Percentiles rank a stretch among this genome's conserved stretches.
Conservation (phyloP, 1,139 yeast genomes). For the Meyerozyma smithsonii region DNA sequence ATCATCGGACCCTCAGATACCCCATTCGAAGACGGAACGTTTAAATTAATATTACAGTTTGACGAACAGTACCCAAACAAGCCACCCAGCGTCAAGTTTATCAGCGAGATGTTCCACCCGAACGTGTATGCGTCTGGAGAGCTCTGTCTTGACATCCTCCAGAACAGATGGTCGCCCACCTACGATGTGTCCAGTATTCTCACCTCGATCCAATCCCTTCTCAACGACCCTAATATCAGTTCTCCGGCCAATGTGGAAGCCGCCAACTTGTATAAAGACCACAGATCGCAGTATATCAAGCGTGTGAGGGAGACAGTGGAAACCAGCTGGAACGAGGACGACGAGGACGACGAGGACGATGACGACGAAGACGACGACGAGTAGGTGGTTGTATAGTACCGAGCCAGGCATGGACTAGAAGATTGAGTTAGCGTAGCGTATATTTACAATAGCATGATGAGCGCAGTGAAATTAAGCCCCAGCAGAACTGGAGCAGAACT, state of each 20-base stretch:
- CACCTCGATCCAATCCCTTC: conserved; percentile 79
- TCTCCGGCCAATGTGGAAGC: conserved; percentile 99
- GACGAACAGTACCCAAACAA: conserved; percentile 98
- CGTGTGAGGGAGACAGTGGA: conserved; percentile 94
- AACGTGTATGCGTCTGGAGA: conserved; percentile 96
- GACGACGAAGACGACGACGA: conserved; percentile 32
- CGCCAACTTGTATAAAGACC: conserved; percentile 91
- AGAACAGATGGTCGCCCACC: conserved; percentile 98
- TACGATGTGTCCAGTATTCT: conserved; percentile 96
- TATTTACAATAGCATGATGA: not conserved
- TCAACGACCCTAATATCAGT: conserved; percentile 93
- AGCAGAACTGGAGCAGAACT: no score
- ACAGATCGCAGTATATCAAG: conserved; percentile 85
- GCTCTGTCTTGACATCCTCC: conserved; percentile 89
- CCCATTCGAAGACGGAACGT: conserved; percentile 97
- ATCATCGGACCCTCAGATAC: conserved; percentile 97
- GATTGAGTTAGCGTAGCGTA: no score
- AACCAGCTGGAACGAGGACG: conserved; percentile 71
- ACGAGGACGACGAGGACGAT: conserved; percentile 60
- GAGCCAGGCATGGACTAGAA: no score
- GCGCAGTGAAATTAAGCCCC: no score
- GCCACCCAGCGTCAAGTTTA: conserved; percentile 88
- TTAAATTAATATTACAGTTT: conserved; percentile 77
- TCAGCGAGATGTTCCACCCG: conserved; percentile 96
- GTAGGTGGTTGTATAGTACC: not conserved